Evolutionary conservation across 495 filamentous ascomycete species (phyloP), one percentile per base, ranked within the genome.

Genomic region (Neurospora sp.): DNA sequence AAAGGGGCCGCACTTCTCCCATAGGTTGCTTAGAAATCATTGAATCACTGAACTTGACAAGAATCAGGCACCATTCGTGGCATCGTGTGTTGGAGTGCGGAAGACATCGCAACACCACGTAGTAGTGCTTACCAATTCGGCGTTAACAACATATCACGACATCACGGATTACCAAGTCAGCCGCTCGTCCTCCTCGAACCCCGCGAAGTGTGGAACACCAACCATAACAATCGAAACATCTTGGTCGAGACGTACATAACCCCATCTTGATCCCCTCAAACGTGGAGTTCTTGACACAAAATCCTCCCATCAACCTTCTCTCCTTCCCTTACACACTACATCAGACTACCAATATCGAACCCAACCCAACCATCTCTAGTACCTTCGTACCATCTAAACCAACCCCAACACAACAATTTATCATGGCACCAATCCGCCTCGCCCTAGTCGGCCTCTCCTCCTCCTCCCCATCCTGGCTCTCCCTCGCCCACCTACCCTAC

Each of bases 371-470:
- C 35, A 37, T 37, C 35, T 37, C 35, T 37, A 37, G 35, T 37
- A 37, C 35, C 4, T 27, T 27, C 22, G 22, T 37, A 37, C 35
- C 35, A 37, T 37, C 4, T 6, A 35, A 35, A 35, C 4, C 35
- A 42, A 14, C 40, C 4, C 40, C 40, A 14, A 6, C 31, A 35
- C 44, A 48, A 20, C n/a, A 37, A 3, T 37, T 37, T 6, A 48
- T 22, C n/a, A 53, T 53, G 45, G 75, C 84, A 38, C 86, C 82
- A 48, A 86, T 89, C 74, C 83, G 86, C 71, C 75, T 89, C 45
- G 89, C 81, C 61, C 79, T 91, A 70, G 85, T 90, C 74, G 89
- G 89, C 17, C 88, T 90, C 78, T 88, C 86, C 0, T 76, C 83
- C 53, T 70, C 79, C 8, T 82, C 83, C 35, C 80, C 75, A 40